A percentile compares a stretch with the other conserved stretches of the same genome.
These are phyloP conservation scores for Phyllosticta citriasiana DNA, from an alignment of 2,329 filamentous ascomycete genomes.

Conservation along the genomic window DNA sequence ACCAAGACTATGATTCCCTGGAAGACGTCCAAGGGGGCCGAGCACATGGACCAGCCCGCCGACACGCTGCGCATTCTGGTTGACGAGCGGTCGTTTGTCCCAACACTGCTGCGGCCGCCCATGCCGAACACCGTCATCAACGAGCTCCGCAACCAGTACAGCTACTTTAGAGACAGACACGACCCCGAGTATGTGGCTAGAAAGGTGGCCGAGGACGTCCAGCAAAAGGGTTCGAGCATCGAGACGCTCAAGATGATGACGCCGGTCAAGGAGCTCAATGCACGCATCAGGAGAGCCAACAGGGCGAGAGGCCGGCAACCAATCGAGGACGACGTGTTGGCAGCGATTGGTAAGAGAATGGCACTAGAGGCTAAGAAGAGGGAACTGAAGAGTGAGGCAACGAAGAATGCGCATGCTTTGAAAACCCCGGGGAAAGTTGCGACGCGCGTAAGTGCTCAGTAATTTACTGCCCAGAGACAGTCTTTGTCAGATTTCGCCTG, in stretches of 20 bases:
- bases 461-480: no score
- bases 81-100: conserved; percentile 65
- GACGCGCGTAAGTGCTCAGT: no score
- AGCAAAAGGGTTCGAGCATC: conserved; percentile 30
- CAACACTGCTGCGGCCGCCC: conserved; percentile 66
- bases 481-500: no score
- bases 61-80: conserved; percentile 73
- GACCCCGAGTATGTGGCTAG: conserved; percentile 60
- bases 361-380: conserved; percentile 8
- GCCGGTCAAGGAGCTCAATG: conserved; percentile 34
- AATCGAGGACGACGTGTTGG: conserved; percentile 28
- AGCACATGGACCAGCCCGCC: conserved; percentile 43
- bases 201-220: conserved; percentile 51
- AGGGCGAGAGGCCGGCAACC: conserved; percentile 24
- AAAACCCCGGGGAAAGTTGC: no score
- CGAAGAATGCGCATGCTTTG: no score
- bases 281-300: conserved; percentile 11
- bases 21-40: conserved; percentile 19
- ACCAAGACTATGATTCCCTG: conserved; percentile 16
- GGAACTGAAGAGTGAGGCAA: no score
- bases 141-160: conserved; percentile 77
- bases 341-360: conserved; percentile 34
- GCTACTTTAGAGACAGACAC: conserved; percentile 70
- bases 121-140: conserved; percentile 72
- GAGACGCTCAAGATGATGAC: conserved; percentile 32